phyloP scores from a whole-genome alignment of 345 rosid genomes.

The Syzygium aromaticum region DNA sequence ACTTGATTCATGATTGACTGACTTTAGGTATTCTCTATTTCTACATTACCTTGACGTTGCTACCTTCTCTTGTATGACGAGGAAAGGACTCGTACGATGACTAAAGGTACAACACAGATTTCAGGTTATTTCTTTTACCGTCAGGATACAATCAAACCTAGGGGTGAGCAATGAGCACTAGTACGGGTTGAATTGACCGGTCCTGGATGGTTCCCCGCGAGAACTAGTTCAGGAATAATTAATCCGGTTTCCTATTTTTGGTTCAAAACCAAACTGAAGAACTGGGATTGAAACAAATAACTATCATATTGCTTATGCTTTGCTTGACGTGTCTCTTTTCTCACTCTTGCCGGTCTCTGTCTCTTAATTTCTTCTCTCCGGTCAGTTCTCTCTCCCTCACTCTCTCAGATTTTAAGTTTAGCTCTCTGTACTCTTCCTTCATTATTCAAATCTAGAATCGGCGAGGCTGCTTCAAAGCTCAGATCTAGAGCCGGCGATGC shows the following conservation, averaged over 20 bases:
- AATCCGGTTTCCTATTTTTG: fast-evolving
- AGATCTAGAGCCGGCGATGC: background rate
- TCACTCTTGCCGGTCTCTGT: too few relatives aligned
- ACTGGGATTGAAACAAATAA: background rate
- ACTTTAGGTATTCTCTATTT: background rate
- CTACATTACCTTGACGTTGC: background rate
- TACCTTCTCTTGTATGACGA: background rate
- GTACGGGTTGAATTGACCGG: background rate
- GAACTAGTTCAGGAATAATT: background rate
- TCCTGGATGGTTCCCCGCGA: background rate
- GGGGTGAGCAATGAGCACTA: background rate
- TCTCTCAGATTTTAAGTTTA: background rate
- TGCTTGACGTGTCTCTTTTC: background rate
- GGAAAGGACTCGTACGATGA: background rate
- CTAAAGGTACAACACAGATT: background rate
- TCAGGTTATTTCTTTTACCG: background rate
- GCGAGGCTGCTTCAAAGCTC: background rate
- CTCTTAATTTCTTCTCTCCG: too few relatives aligned
- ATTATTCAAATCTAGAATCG: background rate
- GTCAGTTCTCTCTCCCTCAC: background rate
- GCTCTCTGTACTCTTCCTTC: background rate
- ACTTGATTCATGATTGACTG: background rate
- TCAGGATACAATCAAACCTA: background rate
- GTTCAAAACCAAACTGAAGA: background rate
- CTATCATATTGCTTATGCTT: background rate